Conservation (phyloP, 1,284 basidiomycete species). For the Mycosarcoma maydis region DNA sequence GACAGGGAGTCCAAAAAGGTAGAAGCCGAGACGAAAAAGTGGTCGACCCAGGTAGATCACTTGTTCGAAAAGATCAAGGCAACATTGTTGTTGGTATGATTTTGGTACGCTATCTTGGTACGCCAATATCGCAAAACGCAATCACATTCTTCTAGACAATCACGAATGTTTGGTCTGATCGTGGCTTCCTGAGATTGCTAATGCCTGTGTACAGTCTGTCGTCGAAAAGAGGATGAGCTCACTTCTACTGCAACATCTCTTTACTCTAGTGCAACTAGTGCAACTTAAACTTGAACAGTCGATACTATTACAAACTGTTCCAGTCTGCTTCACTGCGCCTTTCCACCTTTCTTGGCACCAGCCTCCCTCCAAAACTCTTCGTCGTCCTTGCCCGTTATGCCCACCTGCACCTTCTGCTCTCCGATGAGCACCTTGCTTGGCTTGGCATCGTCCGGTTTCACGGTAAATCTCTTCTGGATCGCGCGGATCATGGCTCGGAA, state of each 20-base stretch:
- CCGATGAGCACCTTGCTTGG: constrained; percentile 49
- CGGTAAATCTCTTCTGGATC: constrained; percentile 64
- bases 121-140: background rate
- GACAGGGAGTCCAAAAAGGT: constrained; percentile 54
- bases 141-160: background rate
- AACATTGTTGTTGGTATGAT: constrained; percentile 23
- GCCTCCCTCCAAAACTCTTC: constrained; percentile 52
- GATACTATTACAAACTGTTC: background rate
- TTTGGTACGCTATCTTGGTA: too few relatives aligned
- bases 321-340: constrained; percentile 16
- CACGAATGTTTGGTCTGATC: too few relatives aligned
- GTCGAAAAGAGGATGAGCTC: too few relatives aligned
- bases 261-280: too few relatives aligned
- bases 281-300: too few relatives aligned
- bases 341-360: constrained; percentile 34
- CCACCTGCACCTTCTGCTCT: constrained; percentile 49
- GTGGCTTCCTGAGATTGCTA: too few relatives aligned
- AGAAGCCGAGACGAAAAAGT: constrained; percentile 57
- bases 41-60: constrained; percentile 45
- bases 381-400: constrained; percentile 48
- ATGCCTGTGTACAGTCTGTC: background rate
- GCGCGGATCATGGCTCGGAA: constrained; percentile 67
- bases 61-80: constrained; percentile 57
- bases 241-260: too few relatives aligned
- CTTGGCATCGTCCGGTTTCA: constrained; percentile 24